Conservation (phyloP, 176 grass and related monocot genomes). For the Zoysia pacifica region DNA sequence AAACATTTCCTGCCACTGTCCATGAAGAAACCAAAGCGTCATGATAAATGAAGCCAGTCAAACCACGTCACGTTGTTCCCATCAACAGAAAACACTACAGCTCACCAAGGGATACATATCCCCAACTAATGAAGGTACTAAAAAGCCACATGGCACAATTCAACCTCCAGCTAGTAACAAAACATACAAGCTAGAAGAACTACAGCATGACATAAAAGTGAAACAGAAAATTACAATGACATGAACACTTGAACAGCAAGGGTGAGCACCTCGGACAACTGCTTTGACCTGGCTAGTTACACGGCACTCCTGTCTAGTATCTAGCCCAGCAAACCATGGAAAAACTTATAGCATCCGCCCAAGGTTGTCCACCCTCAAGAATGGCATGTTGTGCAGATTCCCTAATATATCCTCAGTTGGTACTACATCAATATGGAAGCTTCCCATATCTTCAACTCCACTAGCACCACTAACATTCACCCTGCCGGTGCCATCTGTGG, state of each 20-base stretch:
- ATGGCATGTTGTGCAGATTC: slow-evolving; percentile 64
- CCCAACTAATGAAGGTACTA: slow-evolving; percentile 31
- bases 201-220: slow-evolving; percentile 32
- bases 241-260: slow-evolving; percentile 33
- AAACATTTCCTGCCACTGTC: slow-evolving; percentile 17
- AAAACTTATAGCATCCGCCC: slow-evolving; percentile 41
- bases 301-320: slow-evolving; percentile 19
- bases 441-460: slow-evolving; percentile 48
- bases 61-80: slow-evolving; percentile 33
- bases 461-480: slow-evolving; percentile 20
- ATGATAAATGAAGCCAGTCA: slow-evolving; percentile 26
- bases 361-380: slow-evolving; percentile 68
- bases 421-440: slow-evolving; percentile 77
- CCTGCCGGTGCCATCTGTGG: slow-evolving; percentile 55
- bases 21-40: slow-evolving; percentile 23
- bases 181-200: slow-evolving; percentile 12
- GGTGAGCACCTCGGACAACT: slow-evolving; percentile 33
- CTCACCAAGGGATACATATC: slow-evolving; percentile 7
- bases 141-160: slow-evolving; percentile 11
- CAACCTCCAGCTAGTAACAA: slow-evolving; percentile 29
- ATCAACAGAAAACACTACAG: slow-evolving; percentile 24
- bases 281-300: slow-evolving; percentile 31
- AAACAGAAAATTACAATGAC: not conserved
- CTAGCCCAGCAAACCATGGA: not conserved
- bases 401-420: slow-evolving; percentile 66